Evolutionary conservation across 169 alveolate genomes (phyloP).

Genomic region (Plasmodium gallinaceum): DNA sequence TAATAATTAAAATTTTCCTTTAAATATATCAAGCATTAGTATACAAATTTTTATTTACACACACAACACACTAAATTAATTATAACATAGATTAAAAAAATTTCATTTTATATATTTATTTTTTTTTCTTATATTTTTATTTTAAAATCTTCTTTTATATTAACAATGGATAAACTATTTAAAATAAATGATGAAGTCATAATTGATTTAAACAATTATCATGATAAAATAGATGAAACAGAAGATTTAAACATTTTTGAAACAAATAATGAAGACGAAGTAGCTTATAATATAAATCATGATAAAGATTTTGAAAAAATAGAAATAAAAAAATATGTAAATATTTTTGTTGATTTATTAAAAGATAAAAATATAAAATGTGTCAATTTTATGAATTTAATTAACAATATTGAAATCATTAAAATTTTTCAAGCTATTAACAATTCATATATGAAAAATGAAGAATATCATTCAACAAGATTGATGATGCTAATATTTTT

Average conservation of each 20-base stretch:
- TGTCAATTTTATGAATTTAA: constrained; percentile 29
- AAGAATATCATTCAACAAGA: constrained; percentile 52
- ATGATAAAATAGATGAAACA: constrained; percentile 40
- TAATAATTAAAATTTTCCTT: no score
- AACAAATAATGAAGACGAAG: constrained; percentile 11
- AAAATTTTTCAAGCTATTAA: constrained; percentile 62
- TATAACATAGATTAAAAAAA: no score
- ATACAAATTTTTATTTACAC: no score
- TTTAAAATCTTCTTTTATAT: neutral
- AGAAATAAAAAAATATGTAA: constrained; percentile 48
- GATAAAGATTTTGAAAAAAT: constrained; percentile 2
- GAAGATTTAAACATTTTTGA: constrained; percentile 65
- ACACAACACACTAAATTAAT: no score
- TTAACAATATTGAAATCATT: constrained; percentile 31
- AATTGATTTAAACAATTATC: constrained; percentile 41
- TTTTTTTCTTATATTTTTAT: neutral
- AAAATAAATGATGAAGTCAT: constrained; percentile 37
- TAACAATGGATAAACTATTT: constrained; percentile 32
- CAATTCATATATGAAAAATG: constrained; percentile 31
- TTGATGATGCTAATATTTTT: constrained; percentile 72
- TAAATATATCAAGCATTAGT: no score
- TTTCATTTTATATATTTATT: neutral
- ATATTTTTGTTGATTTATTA: constrained; percentile 45
- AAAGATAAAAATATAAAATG: constrained; percentile 52
- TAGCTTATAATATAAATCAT: constrained; percentile 8